phyloP scores from a whole-genome alignment of 129 eudicot genomes.

The Tanacetum coccineum region DNA sequence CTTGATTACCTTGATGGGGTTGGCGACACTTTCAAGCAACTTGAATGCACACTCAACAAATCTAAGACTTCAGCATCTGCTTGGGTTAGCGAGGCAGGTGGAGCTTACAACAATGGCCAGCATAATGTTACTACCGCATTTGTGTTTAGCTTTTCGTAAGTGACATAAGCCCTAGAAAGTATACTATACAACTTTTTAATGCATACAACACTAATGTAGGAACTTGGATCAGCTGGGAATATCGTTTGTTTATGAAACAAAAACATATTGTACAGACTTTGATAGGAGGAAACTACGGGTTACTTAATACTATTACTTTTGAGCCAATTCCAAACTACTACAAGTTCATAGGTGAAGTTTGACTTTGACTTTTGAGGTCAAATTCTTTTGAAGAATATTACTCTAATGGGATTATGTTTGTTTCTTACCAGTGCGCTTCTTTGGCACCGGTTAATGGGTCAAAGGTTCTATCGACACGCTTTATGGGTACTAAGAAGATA shows the following conservation, averaged over 20 bases:
- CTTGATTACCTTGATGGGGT: conserved; percentile 5
- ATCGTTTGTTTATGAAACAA: conserved; percentile 15
- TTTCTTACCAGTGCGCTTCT: conserved; percentile 2
- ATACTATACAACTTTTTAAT: too few relatives aligned
- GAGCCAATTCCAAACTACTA: conserved; percentile 21
- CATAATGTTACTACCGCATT: conserved; percentile 17
- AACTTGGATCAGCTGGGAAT: conserved; percentile 22
- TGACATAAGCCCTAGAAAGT: background rate
- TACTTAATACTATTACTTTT: conserved; percentile 4
- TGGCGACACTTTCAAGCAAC: conserved; percentile 12
- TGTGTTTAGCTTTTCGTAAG: conserved; percentile 19
- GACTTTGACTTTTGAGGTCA: background rate
- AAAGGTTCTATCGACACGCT: conserved; percentile 13
- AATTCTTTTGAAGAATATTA: background rate
- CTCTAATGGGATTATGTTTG: too few relatives aligned
- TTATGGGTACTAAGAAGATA: conserved; percentile 11
- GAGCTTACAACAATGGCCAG: too few relatives aligned
- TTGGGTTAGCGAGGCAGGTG: conserved; percentile 23
- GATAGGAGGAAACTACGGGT: conserved; percentile 19
- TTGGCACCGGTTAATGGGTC: conserved; percentile 21
- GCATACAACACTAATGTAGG: background rate
- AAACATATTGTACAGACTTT: conserved; percentile 14
- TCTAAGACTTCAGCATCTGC: conserved; percentile 1
- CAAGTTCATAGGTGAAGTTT: background rate
- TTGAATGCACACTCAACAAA: conserved; percentile 1